Base-by-base conservation (phyloP, 1,139 yeast genomes). In the Debaryomyces robertsiae region DNA sequence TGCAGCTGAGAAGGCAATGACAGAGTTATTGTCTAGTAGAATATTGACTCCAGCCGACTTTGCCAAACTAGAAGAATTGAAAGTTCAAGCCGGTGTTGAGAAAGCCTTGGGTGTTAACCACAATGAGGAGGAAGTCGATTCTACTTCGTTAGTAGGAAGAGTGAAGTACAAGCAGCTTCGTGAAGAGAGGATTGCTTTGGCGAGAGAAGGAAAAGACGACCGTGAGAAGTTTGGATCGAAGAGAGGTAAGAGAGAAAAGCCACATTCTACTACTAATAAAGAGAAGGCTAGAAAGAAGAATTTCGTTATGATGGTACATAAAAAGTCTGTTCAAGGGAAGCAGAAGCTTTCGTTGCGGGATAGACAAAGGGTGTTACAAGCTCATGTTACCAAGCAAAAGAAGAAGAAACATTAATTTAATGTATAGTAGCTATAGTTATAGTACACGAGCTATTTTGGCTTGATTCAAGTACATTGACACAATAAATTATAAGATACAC, bases 251-350 rank as follows among this genome's bases (percentile, higher is more conserved):
- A 79, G 90, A 64, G 93, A 84, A 33, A 73, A 69, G 46, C 77
- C 83, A 27, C 96, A 84, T 58, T 87, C 96, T 32, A 91, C 98
- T 14, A 94, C 99, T 11, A 93, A 93, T 66, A 82, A 81, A 66
- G 97, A 94, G 65, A 93, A 93, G 80, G 95, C 91, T 15, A 79
- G 98, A 63, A 89, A 89, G 90, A 93, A 93, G 96, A 94, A 93
- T 69, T 93, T 90, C 61, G 93, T 94, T 61, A 93, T 93, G 99
- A 87, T 87, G 91, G 86, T 93, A 54, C 99, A 93, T 68, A 93
- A 93, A 72, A 80, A 81, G 55, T 82, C 88, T 39, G 98, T 93
- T 32, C 95, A 87, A 66, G 98, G 98, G 47, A 93, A 93, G 65
- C 93, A 85, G 48, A 87, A 84, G 68, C 74, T 86, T 74, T 87